Evolutionary conservation across 345 rosid species (phyloP).

Genomic region (Boechera divaricarpa): DNA sequence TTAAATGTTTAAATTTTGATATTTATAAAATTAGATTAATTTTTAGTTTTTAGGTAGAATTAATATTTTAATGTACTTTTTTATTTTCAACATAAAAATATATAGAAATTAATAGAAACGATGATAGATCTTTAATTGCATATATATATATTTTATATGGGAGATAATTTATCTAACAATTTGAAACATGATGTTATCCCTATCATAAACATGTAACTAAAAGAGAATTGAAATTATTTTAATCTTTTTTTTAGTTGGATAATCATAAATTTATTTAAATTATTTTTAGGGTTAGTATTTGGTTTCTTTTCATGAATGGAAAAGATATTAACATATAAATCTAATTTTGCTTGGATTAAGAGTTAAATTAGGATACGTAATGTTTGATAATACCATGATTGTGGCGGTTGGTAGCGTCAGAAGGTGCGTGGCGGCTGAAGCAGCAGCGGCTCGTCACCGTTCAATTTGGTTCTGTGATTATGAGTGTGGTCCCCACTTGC

Average conservation of each 20-base stretch:
- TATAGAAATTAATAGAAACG: background rate
- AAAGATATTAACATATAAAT: background rate
- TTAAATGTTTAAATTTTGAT: no score
- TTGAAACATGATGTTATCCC: background rate
- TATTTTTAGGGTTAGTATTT: no score
- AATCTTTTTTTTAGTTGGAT: background rate
- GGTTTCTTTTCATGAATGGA: background rate
- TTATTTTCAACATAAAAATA: no score
- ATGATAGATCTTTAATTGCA: background rate
- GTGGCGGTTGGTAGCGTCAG: slow-evolving; percentile 31
- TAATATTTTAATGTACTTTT: background rate
- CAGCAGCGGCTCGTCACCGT: slow-evolving; percentile 71
- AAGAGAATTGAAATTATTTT: background rate
- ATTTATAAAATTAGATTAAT: no score
- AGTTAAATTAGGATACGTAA: background rate
- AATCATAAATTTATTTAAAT: background rate
- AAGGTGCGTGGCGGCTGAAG: slow-evolving; percentile 26
- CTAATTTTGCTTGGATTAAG: background rate
- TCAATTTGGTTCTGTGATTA: slow-evolving; percentile 47
- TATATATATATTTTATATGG: background rate
- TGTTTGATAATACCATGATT: no score
- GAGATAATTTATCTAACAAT: background rate
- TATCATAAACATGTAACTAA: background rate
- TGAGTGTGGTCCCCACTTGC: slow-evolving; percentile 30
- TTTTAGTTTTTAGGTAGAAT: no score